A percentile compares a stretch with the other conserved stretches of the same genome.
These are phyloP conservation scores for Candolleomyces aberdarensis DNA, from an alignment of 768 basidiomycete species.

Conservation along the genomic window DNA sequence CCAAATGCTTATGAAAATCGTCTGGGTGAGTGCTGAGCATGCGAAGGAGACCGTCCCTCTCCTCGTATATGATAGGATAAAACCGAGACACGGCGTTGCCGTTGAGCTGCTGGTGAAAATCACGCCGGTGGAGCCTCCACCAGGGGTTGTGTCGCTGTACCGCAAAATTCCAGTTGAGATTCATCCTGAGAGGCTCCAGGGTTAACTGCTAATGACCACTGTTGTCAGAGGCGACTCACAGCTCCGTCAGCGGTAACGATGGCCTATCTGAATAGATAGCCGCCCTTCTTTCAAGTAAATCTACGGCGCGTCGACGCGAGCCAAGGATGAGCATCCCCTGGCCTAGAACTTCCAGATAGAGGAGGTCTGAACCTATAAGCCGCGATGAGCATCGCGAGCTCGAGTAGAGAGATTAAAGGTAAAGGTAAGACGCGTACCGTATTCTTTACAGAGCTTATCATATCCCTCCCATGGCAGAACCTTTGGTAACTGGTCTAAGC, in stretches of 20 bases:
- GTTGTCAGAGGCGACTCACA: background rate
- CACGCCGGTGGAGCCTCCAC: slow-evolving; percentile 20
- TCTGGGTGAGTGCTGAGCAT: background rate
- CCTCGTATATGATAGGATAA: slow-evolving; percentile 12
- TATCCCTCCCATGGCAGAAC: background rate
- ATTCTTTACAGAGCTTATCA: too few species aligned
- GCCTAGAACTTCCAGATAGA: too few species aligned
- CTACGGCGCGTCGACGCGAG: too few species aligned
- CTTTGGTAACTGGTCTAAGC: background rate
- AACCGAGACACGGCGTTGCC: slow-evolving; percentile 11
- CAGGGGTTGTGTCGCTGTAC: slow-evolving; percentile 17
- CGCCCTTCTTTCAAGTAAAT: too few species aligned
- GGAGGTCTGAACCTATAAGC: too few species aligned
- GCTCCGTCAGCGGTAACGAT: too few species aligned
- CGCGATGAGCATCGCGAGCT: too few species aligned
- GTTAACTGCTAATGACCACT: background rate
- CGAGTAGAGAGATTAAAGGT: too few species aligned
- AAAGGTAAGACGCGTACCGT: background rate
- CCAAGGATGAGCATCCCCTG: too few species aligned
- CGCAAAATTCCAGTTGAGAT: background rate
- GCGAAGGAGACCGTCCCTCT: background rate
- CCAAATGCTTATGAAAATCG: background rate
- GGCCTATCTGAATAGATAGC: too few species aligned
- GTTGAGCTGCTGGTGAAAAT: slow-evolving; percentile 24
- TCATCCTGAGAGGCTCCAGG: slow-evolving; percentile 1